Conservation (phyloP, 2,329 filamentous ascomycete species). For the Epichloe amarillans region DNA sequence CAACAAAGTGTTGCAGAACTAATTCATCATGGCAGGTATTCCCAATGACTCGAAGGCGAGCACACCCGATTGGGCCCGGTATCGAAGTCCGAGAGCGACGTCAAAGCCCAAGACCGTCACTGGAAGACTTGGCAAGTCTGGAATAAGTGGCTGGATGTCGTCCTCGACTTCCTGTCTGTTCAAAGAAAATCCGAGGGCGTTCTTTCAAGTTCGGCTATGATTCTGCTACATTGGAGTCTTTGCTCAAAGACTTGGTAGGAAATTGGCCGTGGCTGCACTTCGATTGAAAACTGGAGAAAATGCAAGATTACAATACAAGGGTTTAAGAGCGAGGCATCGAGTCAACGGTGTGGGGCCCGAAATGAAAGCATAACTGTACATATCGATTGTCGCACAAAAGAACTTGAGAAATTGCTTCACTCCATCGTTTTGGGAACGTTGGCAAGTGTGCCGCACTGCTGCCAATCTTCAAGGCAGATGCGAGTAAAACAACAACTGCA, state of each 20-base stretch:
- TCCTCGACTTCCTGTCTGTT: not conserved
- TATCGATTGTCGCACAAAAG: not conserved
- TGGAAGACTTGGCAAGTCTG: slow-evolving; percentile 55
- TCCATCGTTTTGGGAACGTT: too few species aligned
- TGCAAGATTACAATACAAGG: too few species aligned
- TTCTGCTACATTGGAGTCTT: too few species aligned
- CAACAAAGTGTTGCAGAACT: slow-evolving; percentile 1
- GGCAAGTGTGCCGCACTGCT: too few species aligned
- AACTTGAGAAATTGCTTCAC: too few species aligned
- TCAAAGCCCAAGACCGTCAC: slow-evolving; percentile 38
- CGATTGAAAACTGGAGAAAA: too few species aligned
- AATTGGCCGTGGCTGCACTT: too few species aligned
- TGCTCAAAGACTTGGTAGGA: too few species aligned
- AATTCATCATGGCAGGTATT: slow-evolving; percentile 33
- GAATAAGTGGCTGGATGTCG: slow-evolving; percentile 36
- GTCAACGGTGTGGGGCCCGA: too few species aligned
- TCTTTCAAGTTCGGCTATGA: not conserved
- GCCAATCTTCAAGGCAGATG: too few species aligned
- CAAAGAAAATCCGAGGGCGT: not conserved
- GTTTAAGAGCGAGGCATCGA: not conserved
- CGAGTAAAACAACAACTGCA: too few species aligned
- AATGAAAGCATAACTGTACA: not conserved
- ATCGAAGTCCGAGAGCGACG: slow-evolving; percentile 65
- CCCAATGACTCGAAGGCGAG: slow-evolving; percentile 44
- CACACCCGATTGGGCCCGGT: slow-evolving; percentile 62